Base-by-base conservation (phyloP, 257 asterid genomes). In the Verbena officinalis region DNA sequence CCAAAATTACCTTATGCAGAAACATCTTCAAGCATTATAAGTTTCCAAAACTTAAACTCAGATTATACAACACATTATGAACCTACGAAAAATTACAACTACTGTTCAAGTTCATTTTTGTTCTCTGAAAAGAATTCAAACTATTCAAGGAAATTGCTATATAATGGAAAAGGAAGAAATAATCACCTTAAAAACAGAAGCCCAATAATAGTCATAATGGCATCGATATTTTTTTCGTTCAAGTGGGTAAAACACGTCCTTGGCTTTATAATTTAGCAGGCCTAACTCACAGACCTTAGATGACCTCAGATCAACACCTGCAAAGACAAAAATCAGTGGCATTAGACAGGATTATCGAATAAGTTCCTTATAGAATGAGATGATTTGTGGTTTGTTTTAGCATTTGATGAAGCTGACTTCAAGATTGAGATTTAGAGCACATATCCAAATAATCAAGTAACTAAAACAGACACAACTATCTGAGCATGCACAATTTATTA, bases 201-300 rank as follows among this genome's bases (percentile, higher is more conserved):
- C 96, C 99, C 97, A 93, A 39, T 93, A 93, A 81, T 93, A 93
- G 79, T 93, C 99, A 73, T 81, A 86, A 72, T 71, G 99, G 72
- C 99, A 93, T 54, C 99, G 88, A 52, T 83, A 90, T 63, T 83
- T 93, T 77, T 80, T 88, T 43, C 84, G 77, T 65, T 88, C 96
- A 53, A 69, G 74, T 14, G 95, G 95, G 74, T 90, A 79, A 70
- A 93, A 89, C 8, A 86, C 97, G 73, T 77, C 83, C 77, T 90
- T 94, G 53, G 97, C 99, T 71, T 82, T 88, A 67, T 90, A 90
- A 76, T 90, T 87, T 48, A 94, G 62, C 59, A 90, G 80, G 34
- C 99, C 97, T 69, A 94, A 74, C 76, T 90, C 99, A 78, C 99
- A 94, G 73, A 94, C 95, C 87, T 86, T 90, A 67, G 99, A 86